These are phyloP conservation scores for Haemoproteus tartakovskyi DNA, from an alignment of 169 alveolate genomes.

Conservation along the genomic window DNA sequence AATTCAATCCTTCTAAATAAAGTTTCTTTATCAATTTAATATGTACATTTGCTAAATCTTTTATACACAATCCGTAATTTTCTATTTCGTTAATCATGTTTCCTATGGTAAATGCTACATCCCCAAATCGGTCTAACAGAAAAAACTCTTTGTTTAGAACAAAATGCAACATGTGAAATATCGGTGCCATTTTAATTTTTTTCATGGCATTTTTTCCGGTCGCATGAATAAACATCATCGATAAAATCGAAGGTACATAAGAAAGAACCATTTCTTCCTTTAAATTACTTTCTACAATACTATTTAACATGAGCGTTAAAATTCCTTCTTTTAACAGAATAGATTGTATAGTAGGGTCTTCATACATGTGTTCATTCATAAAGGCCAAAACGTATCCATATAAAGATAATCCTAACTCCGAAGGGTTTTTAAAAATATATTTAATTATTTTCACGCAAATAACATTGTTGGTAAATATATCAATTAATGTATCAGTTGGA, in stretches of 20 bases:
- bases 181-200: slow-evolving; percentile 65
- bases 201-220: slow-evolving; percentile 74
- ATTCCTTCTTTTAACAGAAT: slow-evolving; percentile 72
- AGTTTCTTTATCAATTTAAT: slow-evolving; percentile 33
- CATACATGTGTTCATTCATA: slow-evolving; percentile 73
- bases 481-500: slow-evolving; percentile 56
- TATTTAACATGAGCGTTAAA: slow-evolving; percentile 69
- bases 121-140: slow-evolving; percentile 80
- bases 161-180: slow-evolving; percentile 68
- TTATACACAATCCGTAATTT: slow-evolving; percentile 50
- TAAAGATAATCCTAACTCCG: slow-evolving; percentile 70
- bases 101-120: slow-evolving; percentile 78
- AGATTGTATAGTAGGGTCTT: slow-evolving; percentile 77
- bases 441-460: slow-evolving; percentile 64
- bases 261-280: slow-evolving; percentile 73
- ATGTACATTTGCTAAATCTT: slow-evolving; percentile 29
- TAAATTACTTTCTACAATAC: slow-evolving; percentile 70
- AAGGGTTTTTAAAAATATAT: slow-evolving; percentile 68
- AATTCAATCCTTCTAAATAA: slow-evolving; percentile 32
- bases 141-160: slow-evolving; percentile 72
- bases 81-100: slow-evolving; percentile 54
- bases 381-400: slow-evolving; percentile 73
- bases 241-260: slow-evolving; percentile 71
- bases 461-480: slow-evolving; percentile 50
- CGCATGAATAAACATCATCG: slow-evolving; percentile 72